These are phyloP conservation scores for Chernovozyma sophiae-reginae DNA, from an alignment of 1,139 yeast species.

Conservation along the genomic window DNA sequence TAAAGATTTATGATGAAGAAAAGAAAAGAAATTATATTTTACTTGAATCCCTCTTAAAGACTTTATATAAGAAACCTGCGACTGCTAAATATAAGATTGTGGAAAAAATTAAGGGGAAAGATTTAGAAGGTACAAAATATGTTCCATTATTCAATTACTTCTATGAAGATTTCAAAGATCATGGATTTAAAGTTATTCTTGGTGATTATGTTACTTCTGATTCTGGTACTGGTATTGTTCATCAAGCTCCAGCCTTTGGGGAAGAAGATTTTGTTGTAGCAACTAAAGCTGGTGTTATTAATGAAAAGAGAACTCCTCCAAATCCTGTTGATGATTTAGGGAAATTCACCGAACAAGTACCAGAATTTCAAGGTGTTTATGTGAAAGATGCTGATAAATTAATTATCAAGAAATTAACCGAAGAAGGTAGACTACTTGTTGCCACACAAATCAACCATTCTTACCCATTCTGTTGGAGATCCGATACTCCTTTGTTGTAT, in stretches of 20 bases:
- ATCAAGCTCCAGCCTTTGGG: slow-evolving; percentile 98
- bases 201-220: slow-evolving; percentile 88
- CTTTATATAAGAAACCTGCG: slow-evolving; percentile 91
- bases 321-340: slow-evolving; percentile 95
- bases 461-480: slow-evolving; percentile 99
- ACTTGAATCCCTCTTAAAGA: slow-evolving; percentile 72
- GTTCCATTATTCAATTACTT: slow-evolving; percentile 83
- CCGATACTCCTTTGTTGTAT: slow-evolving; percentile 94
- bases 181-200: slow-evolving; percentile 75
- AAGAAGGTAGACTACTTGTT: slow-evolving; percentile 67
- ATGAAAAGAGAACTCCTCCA: slow-evolving; percentile 71
- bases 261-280: slow-evolving; percentile 94
- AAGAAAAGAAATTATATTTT: slow-evolving; percentile 75
- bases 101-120: slow-evolving; percentile 74
- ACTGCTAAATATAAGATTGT: slow-evolving; percentile 82
- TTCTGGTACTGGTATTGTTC: slow-evolving; percentile 99
- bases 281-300: slow-evolving; percentile 67
- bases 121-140: slow-evolving; percentile 73
- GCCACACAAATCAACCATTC: slow-evolving; percentile 88
- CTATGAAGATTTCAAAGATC: slow-evolving; percentile 65
- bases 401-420: slow-evolving; percentile 81
- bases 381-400: slow-evolving; percentile 95
- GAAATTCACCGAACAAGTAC: slow-evolving; percentile 67
- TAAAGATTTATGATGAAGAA: slow-evolving; percentile 87
- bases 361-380: slow-evolving; percentile 75